Base-by-base conservation (phyloP, 495 filamentous ascomycete genomes). In the Penicillium alfredii region DNA sequence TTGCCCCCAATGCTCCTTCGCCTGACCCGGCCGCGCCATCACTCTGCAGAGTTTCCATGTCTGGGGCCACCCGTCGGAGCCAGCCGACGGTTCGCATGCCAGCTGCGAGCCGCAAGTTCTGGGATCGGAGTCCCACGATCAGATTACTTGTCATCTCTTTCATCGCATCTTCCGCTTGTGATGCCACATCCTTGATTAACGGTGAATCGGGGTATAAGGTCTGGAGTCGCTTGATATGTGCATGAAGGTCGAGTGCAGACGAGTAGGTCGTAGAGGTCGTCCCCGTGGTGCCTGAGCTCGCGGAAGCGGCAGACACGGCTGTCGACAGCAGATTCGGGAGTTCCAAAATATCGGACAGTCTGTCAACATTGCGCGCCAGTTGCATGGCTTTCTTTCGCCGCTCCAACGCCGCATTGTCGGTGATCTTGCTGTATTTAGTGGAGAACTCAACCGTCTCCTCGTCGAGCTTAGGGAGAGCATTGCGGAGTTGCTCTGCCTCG, bases 11-110 rank as follows among this genome's bases (percentile, higher is more conserved):
- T 8, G 77, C 58, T 73, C 85, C 55, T 68, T 78, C 69, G 17
- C 65, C 61, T 4, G 65, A 59, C 3, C 66, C 68, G 10, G 64
- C 49, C 22, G 50, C 58, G 24, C 66, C 68, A 19, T 68, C 61
- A 16, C 53, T 50, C 16, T 61, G 62, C 21, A 62, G 47, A 12
- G 59, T 59, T 38, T 83, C 82, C 9, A 94, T 61, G 27, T 94
- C 86, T 0, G 89, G 90, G 0, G 86, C 76, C 3, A 95, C 83
- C 19, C 93, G 74, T 8, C 90, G 79, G 11, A 99, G 71, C 83
- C 87, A 96, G 42, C 88, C 86, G 22, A 96, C 80, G 6, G 87
- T 94, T 30, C 94, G 79, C 65, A 99, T 86, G 1, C 86, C 89
- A 33, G 83, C 82, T 31, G 93, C 88, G 12, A 99, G 72, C 55